phyloP scores from a whole-genome alignment of 176 grass and related monocot genomes.

The Zizania latifolia region DNA sequence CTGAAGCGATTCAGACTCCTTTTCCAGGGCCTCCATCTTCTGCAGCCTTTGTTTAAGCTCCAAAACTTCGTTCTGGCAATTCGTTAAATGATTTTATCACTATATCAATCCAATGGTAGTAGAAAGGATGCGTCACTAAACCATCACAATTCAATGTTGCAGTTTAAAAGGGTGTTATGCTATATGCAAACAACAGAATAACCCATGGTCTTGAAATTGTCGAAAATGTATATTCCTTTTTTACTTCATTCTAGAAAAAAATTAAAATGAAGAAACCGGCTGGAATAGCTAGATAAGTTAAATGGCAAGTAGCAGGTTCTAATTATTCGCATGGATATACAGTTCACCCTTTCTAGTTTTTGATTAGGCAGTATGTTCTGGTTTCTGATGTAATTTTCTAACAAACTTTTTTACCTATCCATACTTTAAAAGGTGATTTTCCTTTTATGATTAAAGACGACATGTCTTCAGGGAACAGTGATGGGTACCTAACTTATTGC shows the following conservation, averaged over 20 bases:
- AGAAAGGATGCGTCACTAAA: not conserved
- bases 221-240: not conserved
- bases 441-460: not conserved
- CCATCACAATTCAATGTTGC: not conserved
- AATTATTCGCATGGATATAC: not conserved
- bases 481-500: not conserved
- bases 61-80: slow-evolving; percentile 30
- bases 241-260: not conserved
- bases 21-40: slow-evolving; percentile 36
- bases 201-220: not conserved
- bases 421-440: not conserved
- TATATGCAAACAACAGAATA: not conserved
- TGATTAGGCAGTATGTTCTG: not conserved
- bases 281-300: not conserved
- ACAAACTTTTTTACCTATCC: not conserved
- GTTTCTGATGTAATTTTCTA: not conserved
- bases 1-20: slow-evolving; percentile 33
- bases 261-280: not conserved
- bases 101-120: not conserved
- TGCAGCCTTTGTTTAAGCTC: slow-evolving; percentile 36
- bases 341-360: not conserved
- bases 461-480: not conserved
- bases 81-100: not conserved
- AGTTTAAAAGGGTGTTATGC: not conserved
- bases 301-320: not conserved